Conservation (phyloP, 2,329 filamentous ascomycete genomes). For the Clarireedia monteithiana region DNA sequence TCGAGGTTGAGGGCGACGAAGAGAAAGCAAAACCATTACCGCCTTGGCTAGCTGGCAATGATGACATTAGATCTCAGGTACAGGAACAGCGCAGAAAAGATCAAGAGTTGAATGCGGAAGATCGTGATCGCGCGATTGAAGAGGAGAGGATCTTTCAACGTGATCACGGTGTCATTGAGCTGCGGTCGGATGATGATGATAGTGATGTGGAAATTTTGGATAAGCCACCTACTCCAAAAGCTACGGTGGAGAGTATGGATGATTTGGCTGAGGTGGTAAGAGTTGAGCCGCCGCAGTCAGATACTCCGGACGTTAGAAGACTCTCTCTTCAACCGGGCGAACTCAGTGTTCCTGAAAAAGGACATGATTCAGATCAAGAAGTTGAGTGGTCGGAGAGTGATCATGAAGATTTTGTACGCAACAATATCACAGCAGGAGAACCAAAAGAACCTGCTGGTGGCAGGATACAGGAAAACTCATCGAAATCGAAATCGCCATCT, state of each 20-base stretch:
- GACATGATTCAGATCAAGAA: slow-evolving; percentile 23
- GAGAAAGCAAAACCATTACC: slow-evolving; percentile 49
- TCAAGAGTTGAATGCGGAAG: slow-evolving; percentile 55
- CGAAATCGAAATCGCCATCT: slow-evolving; percentile 32
- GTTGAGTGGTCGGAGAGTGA: slow-evolving; percentile 50
- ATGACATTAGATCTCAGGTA: slow-evolving; percentile 58
- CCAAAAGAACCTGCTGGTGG: neutral
- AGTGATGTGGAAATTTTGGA: slow-evolving; percentile 47
- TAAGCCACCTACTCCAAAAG: slow-evolving; percentile 28
- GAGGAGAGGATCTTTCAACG: slow-evolving; percentile 42
- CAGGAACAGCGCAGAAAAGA: slow-evolving; percentile 51
- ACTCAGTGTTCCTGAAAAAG: neutral
- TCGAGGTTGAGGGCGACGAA: slow-evolving; percentile 29
- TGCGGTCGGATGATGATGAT: slow-evolving; percentile 50
- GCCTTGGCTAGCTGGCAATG: slow-evolving; percentile 61
- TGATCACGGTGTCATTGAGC: slow-evolving; percentile 48
- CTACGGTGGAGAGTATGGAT: slow-evolving; percentile 8
- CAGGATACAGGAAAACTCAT: neutral
- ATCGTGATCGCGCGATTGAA: slow-evolving; percentile 48
- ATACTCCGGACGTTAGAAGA: slow-evolving; percentile 23
- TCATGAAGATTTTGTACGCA: slow-evolving; percentile 23
- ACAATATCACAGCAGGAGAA: slow-evolving; percentile 9
- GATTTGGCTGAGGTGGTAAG: slow-evolving; percentile 28
- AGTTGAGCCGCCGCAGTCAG: slow-evolving; percentile 17
- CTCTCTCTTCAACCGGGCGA: neutral